Percentiles rank a stretch among this genome's conserved stretches.
phyloP scores from a whole-genome alignment of 1,284 basidiomycete species.

The Tilletia indica region DNA sequence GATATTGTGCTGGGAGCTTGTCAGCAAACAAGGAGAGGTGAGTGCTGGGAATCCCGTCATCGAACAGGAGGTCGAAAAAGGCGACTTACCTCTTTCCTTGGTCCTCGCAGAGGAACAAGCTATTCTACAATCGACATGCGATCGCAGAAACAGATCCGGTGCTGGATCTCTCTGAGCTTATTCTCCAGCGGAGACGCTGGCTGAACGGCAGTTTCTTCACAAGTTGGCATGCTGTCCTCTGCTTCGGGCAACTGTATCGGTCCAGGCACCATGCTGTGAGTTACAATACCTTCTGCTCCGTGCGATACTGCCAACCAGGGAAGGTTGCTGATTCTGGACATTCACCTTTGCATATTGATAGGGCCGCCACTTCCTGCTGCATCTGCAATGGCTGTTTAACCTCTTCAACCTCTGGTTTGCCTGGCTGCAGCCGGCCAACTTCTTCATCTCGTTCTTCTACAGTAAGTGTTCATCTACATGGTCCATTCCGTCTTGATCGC shows the following conservation, averaged over 20 bases:
- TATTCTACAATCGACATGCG: conserved; percentile 90
- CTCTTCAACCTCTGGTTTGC: conserved; percentile 65
- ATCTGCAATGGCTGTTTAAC: conserved; percentile 62
- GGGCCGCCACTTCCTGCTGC: conserved; percentile 70
- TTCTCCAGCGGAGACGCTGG: conserved; percentile 66
- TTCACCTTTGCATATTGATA: not conserved
- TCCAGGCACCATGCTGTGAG: conserved; percentile 81
- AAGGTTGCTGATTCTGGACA: not conserved
- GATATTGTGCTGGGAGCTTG: conserved; percentile 16
- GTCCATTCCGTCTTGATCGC: too few relatives aligned
- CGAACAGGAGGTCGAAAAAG: too few relatives aligned
- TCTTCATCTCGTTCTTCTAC: conserved; percentile 62
- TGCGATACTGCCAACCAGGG: too few relatives aligned
- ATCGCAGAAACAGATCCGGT: conserved; percentile 88
- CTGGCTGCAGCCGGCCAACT: conserved; percentile 76
- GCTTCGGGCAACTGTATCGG: conserved; percentile 80
- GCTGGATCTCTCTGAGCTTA: conserved; percentile 76
- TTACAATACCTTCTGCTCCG: not conserved
- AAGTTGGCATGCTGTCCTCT: conserved; percentile 78
- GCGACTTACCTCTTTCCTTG: not conserved
- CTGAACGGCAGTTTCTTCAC: conserved; percentile 82
- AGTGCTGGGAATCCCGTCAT: not conserved
- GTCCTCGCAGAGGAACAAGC: conserved; percentile 64
- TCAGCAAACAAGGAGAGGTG: conserved; percentile 12
- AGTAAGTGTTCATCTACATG: not conserved